These are phyloP conservation scores for Pistacia vera DNA, from an alignment of 345 rosid genomes.

Conservation along the genomic window DNA sequence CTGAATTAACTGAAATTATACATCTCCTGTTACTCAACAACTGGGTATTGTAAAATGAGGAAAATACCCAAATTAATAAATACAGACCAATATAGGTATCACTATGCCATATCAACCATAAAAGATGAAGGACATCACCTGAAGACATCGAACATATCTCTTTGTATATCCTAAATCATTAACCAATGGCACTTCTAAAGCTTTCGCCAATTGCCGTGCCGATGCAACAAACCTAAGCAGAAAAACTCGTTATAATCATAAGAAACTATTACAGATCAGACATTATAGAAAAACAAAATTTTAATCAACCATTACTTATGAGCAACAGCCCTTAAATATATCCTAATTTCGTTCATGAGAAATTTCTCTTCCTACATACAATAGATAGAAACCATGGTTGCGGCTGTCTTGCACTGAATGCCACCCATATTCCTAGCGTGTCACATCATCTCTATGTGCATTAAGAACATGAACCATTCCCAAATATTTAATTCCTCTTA, in stretches of 20 bases:
- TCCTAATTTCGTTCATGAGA: background rate
- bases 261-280: background rate
- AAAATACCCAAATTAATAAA: background rate
- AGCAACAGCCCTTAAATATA: background rate
- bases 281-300: background rate
- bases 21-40: background rate
- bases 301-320: constrained; percentile 4
- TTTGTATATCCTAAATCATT: constrained; percentile 99
- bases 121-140: constrained; percentile 50
- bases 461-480: background rate
- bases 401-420: background rate
- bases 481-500: background rate
- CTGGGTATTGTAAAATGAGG: background rate
- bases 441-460: background rate
- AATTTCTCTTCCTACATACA: background rate
- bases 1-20: background rate
- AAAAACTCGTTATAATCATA: constrained; percentile 21
- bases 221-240: constrained; percentile 86
- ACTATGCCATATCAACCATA: background rate
- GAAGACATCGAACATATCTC: constrained; percentile 97
- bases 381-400: background rate
- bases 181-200: constrained; percentile 95
- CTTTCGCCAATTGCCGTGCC: constrained; percentile 96
- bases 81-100: background rate
- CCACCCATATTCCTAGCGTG: background rate